Percentiles rank a stretch among this genome's conserved stretches.
Evolutionary conservation across 257 asterid species (phyloP).

Genomic region (Handroanthus guayacan): DNA sequence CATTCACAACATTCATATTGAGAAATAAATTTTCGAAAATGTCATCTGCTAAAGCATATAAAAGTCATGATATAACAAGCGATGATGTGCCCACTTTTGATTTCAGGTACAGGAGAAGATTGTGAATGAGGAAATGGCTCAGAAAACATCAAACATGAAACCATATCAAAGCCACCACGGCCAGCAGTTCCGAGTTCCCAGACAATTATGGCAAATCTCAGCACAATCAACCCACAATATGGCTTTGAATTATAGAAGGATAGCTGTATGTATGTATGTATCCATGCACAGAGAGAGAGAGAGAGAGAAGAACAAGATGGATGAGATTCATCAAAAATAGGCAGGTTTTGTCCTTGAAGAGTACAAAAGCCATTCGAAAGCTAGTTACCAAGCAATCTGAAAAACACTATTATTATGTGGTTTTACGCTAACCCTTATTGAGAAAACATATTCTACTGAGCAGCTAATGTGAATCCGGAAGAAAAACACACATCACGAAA

Average conservation of each 20-base stretch:
- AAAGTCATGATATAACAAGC: too few species aligned
- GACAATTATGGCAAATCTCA: background rate
- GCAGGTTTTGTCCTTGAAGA: conserved; percentile 13
- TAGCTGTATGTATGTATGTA: too few species aligned
- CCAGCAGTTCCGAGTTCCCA: background rate
- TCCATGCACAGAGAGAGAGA: background rate
- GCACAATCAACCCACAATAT: background rate
- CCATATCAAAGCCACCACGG: background rate
- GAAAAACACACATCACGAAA: conserved; percentile 11
- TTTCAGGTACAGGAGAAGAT: conserved; percentile 47
- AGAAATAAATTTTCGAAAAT: too few species aligned
- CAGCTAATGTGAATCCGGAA: conserved; percentile 21
- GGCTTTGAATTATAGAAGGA: background rate
- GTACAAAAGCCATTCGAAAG: conserved; percentile 23
- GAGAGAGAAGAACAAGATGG: background rate
- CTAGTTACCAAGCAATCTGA: conserved; percentile 35
- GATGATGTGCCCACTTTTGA: background rate
- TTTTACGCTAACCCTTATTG: conserved; percentile 40
- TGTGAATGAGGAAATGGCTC: conserved; percentile 25
- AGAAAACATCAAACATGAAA: background rate
- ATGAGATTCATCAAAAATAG: conserved; percentile 8
- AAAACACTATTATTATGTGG: conserved; percentile 39
- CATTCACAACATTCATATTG: too few species aligned
- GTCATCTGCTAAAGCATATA: too few species aligned
- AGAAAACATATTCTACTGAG: conserved; percentile 35